These are phyloP conservation scores for Botrytis deweyae DNA, from an alignment of 2,329 filamentous ascomycete species.

Conservation along the genomic window DNA sequence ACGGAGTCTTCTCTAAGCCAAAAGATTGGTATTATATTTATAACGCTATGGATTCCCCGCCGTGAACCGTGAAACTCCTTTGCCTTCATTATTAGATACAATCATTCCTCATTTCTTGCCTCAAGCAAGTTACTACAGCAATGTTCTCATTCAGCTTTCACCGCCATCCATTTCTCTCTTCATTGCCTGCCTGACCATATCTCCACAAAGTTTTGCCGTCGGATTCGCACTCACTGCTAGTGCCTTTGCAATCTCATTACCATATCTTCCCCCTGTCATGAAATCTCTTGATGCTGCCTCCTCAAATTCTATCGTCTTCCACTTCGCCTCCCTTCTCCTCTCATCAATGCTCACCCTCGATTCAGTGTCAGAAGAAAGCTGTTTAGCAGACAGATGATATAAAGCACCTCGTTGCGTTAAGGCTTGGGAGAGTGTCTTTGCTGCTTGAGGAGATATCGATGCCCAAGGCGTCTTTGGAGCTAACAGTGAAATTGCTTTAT, in stretches of 20 bases:
- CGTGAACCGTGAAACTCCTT: background rate
- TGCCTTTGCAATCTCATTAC: constrained; percentile 63
- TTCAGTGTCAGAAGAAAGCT: constrained; percentile 22
- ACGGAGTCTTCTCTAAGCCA: background rate
- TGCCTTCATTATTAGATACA: background rate
- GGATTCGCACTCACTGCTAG: constrained; percentile 66
- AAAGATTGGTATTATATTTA: background rate
- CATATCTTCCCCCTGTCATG: constrained; percentile 62
- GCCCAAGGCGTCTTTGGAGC: constrained; percentile 52
- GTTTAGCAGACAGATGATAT: constrained; percentile 57
- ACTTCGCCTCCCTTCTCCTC: constrained; percentile 9
- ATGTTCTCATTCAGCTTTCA: background rate
- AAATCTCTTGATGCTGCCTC: constrained; percentile 63
- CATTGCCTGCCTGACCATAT: constrained; percentile 69
- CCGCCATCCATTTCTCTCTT: constrained; percentile 57
- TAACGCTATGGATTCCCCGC: background rate
- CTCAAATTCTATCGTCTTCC: constrained; percentile 55
- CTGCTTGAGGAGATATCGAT: constrained; percentile 62
- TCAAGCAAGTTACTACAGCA: background rate
- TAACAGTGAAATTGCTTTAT: constrained; percentile 57
- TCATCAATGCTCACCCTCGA: constrained; percentile 28
- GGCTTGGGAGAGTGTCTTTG: constrained; percentile 65
- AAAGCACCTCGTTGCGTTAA: constrained; percentile 70
- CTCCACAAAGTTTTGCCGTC: constrained; percentile 66
- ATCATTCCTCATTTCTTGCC: background rate